Evolutionary conservation across 345 rosid genomes (phyloP), one percentile per base, ranked within the genome.

Genomic region (Noccaea caerulescens): DNA sequence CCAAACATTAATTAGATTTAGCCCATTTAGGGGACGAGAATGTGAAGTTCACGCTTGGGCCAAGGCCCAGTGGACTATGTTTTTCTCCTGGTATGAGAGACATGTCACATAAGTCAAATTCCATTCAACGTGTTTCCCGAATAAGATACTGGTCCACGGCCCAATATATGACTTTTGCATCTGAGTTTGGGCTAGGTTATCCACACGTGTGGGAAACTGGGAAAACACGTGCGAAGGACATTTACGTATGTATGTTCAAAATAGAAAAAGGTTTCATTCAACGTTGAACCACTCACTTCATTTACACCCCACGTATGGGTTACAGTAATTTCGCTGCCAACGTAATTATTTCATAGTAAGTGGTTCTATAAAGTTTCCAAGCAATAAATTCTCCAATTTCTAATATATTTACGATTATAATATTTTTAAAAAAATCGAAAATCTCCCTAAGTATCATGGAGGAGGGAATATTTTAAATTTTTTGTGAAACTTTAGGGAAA

Each of bases 401-500:
- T 27, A 2, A 27, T 1, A 27, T 27, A 27, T 2, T 27, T 27
- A 27, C 30, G 30, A 27, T 27, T 27, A 3, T 27, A 3, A 0
- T 27, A 34, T 10, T 23, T 66, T 27, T 20, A 0, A 0, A 20
- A 20, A 20, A 20, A 20, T 20, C 23, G 3, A 1, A 16, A 62
- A 13, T 20, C 7, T 56, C 12, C 38, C 37, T 18, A 32, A 43
- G 33, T 27, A 70, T 76, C 42, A 64, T 39, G 75, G 71, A 57
- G 51, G 70, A 63, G 44, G 61, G 62, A 63, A 68, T 75, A 75
- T 62, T 60, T 68, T 51, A 60, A 68, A 53, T 4, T 16, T 47
- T 52, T 57, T 38, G 71, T 69, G 71, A 70, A 76, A 69, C 75
- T 70, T 70, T 76, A 55, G 32, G 41, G 46, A 53, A 75, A 75